Evolutionary conservation across 495 filamentous ascomycete species (phyloP), one percentile per base, ranked within the genome.

Genomic region (Podospora anserina): DNA sequence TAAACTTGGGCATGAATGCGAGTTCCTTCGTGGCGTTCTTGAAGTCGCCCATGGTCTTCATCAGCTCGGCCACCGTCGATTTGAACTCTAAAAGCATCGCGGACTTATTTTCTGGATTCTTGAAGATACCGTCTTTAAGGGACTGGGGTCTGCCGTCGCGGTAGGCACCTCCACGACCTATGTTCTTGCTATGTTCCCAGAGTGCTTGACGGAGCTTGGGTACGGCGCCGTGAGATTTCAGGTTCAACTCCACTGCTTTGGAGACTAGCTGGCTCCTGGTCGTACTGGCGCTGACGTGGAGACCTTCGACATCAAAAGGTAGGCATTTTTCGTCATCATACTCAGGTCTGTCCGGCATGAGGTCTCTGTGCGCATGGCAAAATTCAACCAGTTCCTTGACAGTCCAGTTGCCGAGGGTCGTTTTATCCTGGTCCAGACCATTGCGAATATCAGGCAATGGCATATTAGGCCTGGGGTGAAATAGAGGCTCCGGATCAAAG

Each of bases 61-160:
- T 18, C 4, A 71, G 61, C 13, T 66, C 66, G 5, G 60, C 66
- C 66, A 71, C 32, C 13, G 67, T 69, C 15, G 20, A 30, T 56
- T 71, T 71, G 28, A 71, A 59, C 9, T 55, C 30, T 7, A 3
- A 13, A 3, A 19, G 0, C 7, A 3, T 16, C 1, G 0, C 13
- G 6, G 26, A n/a, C 13, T 15, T 28, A 18, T 7, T 18, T 0
- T 20, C 58, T 13, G 64, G 66, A 5, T 18, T 18, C 6, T 64
- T 27, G 2, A 71, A 56, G 19, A 57, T 34, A 18, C 61, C 59
- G 44, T 71, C 13, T 26, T 58, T 44, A 59, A 39, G 26, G 26
- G 66, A 63, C 11, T 66, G 32, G n/a, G 63, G 63, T 15, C 66
- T 67, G 59, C 69, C 69, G 55, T 71, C 69, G 28, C 69, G 69